A percentile compares a stretch with the other conserved stretches of the same genome.
These are phyloP conservation scores for Backusella macrospora DNA, from an alignment of 192 early-diverging fungal genomes.

Conservation along the genomic window DNA sequence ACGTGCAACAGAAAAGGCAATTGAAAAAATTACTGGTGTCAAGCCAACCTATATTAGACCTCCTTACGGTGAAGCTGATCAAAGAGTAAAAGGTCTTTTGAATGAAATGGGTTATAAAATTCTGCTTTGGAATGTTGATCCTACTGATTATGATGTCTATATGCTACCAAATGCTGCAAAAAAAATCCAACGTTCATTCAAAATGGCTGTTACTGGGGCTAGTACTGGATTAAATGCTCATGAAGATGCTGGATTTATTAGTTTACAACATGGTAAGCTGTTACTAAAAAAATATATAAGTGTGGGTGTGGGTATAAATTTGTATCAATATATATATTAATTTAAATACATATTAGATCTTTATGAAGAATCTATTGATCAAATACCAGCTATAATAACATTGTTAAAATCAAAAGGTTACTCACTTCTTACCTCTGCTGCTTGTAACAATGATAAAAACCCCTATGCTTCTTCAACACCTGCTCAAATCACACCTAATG, in stretches of 20 bases:
- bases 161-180: slow-evolving; percentile 16
- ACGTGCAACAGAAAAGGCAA: slow-evolving; percentile 49
- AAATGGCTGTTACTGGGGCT: slow-evolving; percentile 12
- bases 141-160: slow-evolving; percentile 41
- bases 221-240: slow-evolving; percentile 35
- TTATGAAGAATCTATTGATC: slow-evolving; percentile 19
- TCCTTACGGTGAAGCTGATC: slow-evolving; percentile 61
- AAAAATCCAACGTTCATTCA: slow-evolving; percentile 25
- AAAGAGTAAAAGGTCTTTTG: slow-evolving; percentile 56
- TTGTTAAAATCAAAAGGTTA: slow-evolving; percentile 3
- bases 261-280: slow-evolving; percentile 40
- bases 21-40: slow-evolving; percentile 55
- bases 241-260: slow-evolving; percentile 41
- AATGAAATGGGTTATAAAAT: slow-evolving; percentile 41
- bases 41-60: slow-evolving; percentile 62
- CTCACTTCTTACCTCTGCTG: slow-evolving; percentile 7
- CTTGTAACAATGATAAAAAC: slow-evolving; percentile 9
- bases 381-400: slow-evolving; percentile 15
- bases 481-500: neutral
- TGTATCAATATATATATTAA: neutral
- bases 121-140: slow-evolving; percentile 44
- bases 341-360: slow-evolving; percentile 15
- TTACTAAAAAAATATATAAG: neutral
- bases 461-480: slow-evolving; percentile 11
- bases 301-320: neutral